Evolutionary conservation across 1,139 yeast species (phyloP), one percentile per base, ranked within the genome.

Genomic region (Candida sp.): DNA sequence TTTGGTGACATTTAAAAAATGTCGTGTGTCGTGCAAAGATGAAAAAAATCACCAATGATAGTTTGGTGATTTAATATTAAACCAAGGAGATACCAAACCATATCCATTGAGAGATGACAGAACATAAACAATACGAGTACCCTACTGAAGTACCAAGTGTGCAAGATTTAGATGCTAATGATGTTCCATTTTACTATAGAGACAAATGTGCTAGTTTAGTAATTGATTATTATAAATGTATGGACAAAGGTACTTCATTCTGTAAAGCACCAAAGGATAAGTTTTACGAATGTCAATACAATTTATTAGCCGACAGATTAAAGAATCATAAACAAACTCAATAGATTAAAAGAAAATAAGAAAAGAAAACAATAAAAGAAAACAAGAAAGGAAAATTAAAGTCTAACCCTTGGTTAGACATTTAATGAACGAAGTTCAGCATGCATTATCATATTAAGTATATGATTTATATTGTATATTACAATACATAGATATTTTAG

Each of bases 201-300:
- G 79, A 73, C 56, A 66, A 62, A 47, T 73, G 79, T 61, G 78
- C 79, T 38, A 66, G 74, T 40, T 75, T 64, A 50, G 67, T 71
- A 53, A 73, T 73, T 48, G 60, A 63, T 44, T 73, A 73, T 60
- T 73, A 70, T 55, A 66, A 72, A 50, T 73, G 79, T 54, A 71
- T 73, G 45, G 71, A 70, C 52, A 73, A 71, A 54, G 79, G 78
- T 2, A 68, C 72, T 19, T 67, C 75, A 2, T 73, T 66, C 55
- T 73, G 79, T 49, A 53, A 58, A 40, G 56, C 55, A 38, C 61
- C 77, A 47, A 73, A 73, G 59, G 78, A 73, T 48, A 73, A 65
- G 49, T 73, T 73, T 53, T 73, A 72, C 63, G 70, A 73, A 56
- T 73, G 79, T 53, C 77, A 72, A 54, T 73, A 73, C 55, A 54